phyloP scores from a whole-genome alignment of 164 flowering plant species.

The Annona squamosa region DNA sequence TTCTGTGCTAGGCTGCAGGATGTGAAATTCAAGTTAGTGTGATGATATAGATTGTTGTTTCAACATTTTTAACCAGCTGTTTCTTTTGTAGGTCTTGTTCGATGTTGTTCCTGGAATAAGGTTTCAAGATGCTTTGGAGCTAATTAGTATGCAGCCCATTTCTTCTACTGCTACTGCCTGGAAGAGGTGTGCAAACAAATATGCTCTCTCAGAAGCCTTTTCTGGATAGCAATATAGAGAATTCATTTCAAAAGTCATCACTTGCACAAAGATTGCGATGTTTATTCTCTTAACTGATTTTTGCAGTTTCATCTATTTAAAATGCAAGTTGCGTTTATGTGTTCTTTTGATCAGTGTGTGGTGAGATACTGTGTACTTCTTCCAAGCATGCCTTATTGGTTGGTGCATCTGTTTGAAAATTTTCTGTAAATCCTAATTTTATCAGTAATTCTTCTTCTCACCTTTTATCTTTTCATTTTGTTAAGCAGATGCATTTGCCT shows the following conservation, averaged over 20 bases:
- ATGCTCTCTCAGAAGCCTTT: not conserved
- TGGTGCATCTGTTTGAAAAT: too few species aligned
- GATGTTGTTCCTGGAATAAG: conserved; percentile 91
- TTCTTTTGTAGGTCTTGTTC: conserved; percentile 70
- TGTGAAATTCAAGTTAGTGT: too few species aligned
- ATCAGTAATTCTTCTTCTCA: not conserved
- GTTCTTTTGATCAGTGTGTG: not conserved
- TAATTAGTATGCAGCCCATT: conserved; percentile 93
- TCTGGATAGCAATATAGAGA: not conserved
- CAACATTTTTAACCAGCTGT: not conserved
- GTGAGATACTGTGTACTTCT: too few species aligned
- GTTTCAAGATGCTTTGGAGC: conserved; percentile 81
- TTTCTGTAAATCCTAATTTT: too few species aligned
- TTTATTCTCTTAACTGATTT: not conserved
- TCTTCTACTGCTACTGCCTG: conserved; percentile 64
- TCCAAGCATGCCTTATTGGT: too few species aligned
- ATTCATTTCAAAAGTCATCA: not conserved
- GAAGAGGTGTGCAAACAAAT: conserved; percentile 54
- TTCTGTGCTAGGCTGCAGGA: too few species aligned
- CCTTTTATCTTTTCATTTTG: not conserved
- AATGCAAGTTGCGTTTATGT: not conserved
- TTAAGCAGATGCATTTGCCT: too few species aligned
- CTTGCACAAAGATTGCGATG: not conserved
- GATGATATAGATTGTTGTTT: too few species aligned
- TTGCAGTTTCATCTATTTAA: not conserved